Evolutionary conservation across 192 early-diverging fungal genomes (phyloP).

Genomic region (Coemansia sp.): DNA sequence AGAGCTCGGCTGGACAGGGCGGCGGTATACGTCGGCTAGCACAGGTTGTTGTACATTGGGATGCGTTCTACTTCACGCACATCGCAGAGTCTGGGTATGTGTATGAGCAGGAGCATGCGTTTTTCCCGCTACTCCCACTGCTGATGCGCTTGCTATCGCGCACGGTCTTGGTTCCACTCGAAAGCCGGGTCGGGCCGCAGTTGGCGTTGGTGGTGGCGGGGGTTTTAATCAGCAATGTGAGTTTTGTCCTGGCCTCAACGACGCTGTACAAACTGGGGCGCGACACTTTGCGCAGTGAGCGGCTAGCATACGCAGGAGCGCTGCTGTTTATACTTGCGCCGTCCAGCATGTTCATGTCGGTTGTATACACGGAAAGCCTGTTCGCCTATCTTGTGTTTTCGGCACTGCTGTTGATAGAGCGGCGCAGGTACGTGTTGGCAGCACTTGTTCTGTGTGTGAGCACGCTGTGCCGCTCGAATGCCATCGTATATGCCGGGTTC

Average conservation of each 20-base stretch:
- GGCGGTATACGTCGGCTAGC: slow-evolving; percentile 11
- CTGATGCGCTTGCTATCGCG: slow-evolving; percentile 58
- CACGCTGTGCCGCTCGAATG: slow-evolving; percentile 74
- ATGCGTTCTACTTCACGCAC: slow-evolving; percentile 82
- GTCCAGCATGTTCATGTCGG: slow-evolving; percentile 82
- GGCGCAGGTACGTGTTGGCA: slow-evolving; percentile 56
- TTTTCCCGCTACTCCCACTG: slow-evolving; percentile 78
- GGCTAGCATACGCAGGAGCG: slow-evolving; percentile 63
- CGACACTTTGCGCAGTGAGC: slow-evolving; percentile 46
- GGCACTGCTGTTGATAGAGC: slow-evolving; percentile 64
- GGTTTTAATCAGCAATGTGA: slow-evolving; percentile 68
- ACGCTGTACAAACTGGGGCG: slow-evolving; percentile 68
- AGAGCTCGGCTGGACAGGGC: neutral
- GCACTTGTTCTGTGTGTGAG: slow-evolving; percentile 65
- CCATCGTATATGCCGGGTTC: slow-evolving; percentile 77
- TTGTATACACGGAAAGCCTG: slow-evolving; percentile 83
- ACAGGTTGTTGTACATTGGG: slow-evolving; percentile 77
- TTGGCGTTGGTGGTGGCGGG: slow-evolving; percentile 61
- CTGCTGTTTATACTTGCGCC: slow-evolving; percentile 75
- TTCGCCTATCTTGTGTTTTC: slow-evolving; percentile 79
- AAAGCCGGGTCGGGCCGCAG: slow-evolving; percentile 30
- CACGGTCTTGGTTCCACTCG: slow-evolving; percentile 59
- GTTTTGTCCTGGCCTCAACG: slow-evolving; percentile 72
- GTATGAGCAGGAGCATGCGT: slow-evolving; percentile 88
- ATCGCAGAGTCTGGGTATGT: slow-evolving; percentile 76